These are phyloP conservation scores for Coniferiporia sulphurascens DNA, from an alignment of 1,284 basidiomycete genomes.

Conservation along the genomic window DNA sequence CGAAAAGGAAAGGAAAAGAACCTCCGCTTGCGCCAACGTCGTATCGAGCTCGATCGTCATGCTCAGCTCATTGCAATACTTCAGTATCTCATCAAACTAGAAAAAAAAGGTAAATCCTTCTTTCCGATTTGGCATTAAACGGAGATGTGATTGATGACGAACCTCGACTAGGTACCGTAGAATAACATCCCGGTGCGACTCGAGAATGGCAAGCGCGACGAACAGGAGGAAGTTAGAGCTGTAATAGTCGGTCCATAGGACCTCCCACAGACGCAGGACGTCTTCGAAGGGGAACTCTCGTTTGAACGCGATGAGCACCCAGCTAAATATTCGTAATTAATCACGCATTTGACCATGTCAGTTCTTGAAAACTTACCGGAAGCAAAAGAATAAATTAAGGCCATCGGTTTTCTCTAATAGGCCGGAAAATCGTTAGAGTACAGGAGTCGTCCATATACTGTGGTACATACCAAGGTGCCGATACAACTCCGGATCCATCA, in stretches of 20 bases:
- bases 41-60: slow-evolving; percentile 92
- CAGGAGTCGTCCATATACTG: not conserved
- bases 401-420: slow-evolving; percentile 79
- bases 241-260: slow-evolving; percentile 92
- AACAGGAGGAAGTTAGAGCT: slow-evolving; percentile 89
- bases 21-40: slow-evolving; percentile 90
- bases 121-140: not conserved
- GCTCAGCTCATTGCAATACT: slow-evolving; percentile 92
- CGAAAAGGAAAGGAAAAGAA: slow-evolving; percentile 82
- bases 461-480: slow-evolving; percentile 66
- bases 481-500: slow-evolving; percentile 94
- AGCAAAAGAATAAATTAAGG: slow-evolving; percentile 97
- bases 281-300: slow-evolving; percentile 92
- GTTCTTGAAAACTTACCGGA: slow-evolving; percentile 54
- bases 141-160: slow-evolving; percentile 23
- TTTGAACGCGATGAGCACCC: slow-evolving; percentile 90
- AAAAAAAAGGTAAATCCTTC: not conserved
- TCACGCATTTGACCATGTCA: not conserved
- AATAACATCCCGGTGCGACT: slow-evolving; percentile 91
- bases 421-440: slow-evolving; percentile 10
- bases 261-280: slow-evolving; percentile 90
- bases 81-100: slow-evolving; percentile 83
- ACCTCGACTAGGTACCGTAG: slow-evolving; percentile 90
- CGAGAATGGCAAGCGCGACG: slow-evolving; percentile 88
- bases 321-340: slow-evolving; percentile 34